Base-by-base conservation (phyloP, 768 basidiomycete genomes). In the Lactarius quietus region DNA sequence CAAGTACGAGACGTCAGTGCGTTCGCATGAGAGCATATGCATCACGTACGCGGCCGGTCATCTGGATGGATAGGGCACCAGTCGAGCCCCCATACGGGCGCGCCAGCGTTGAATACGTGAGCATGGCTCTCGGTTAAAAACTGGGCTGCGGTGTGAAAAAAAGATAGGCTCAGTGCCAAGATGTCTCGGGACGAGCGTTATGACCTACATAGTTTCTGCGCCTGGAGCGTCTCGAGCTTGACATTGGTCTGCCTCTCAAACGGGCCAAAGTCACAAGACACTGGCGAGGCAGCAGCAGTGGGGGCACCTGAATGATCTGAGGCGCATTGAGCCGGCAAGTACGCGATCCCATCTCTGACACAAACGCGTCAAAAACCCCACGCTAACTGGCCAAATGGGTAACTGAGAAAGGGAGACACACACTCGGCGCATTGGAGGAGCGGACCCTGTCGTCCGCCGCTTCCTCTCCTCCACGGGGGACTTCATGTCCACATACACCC, bases 1-100 rank as follows among this genome's bases (percentile, higher is more conserved):
- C 43, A 18, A 28, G 6, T 8, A 41, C 4, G 39, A 36, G 38
- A 3, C 29, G 26, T 41, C 48, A 61, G 31, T 18, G 29, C 14
- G 23, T 26, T 6, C 29, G 5, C n/a, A 17, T 0, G 18, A 38
- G 17, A 15, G 36, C 14, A 29, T 9, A 38, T 12, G 10, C 55
- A 31, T 29, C 41, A 72, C 81, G 69, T 70, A 90, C 90, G 73
- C 56, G 76, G 67, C 43, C 85, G 80, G 57, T 87, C 86, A 39
- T 81, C 77, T 26, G 79, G 75, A 66, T 89, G 82, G 28, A 88
- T 85, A 3, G 97, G 96, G 74, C 94, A 95, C 95, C 95, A 98
- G 69, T 95, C 93, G 39, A 96, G 72, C 3, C 87, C 92, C 87
- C 90, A 93, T n/a, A 92, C 89, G 0, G 93, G 90, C 3, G 88